Base-by-base conservation (phyloP, 225 moss, liverwort and hornwort genomes). In the Bryoerythrophyllum caledonicum region DNA sequence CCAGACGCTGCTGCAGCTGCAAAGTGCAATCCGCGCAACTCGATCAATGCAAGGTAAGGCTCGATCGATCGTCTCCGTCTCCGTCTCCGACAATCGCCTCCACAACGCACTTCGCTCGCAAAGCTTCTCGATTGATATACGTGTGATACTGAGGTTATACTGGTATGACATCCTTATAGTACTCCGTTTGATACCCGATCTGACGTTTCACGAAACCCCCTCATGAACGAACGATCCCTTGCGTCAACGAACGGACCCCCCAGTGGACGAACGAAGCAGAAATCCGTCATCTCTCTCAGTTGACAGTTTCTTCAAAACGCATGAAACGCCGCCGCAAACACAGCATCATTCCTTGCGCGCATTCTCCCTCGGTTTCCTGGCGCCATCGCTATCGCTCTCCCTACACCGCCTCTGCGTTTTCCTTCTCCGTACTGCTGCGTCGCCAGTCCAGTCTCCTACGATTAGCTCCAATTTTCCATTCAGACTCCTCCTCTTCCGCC, bases 391-490 rank as follows among this genome's bases (percentile, higher is more conserved):
- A 49, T 49, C 19, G 17, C 48, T 17, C 19, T 8, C 54, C 23
- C 3, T n/a, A 23, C 10, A 55, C 54, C 54, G 10, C 23, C 23
- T 2, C 54, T 10, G 23, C 3, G 0, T 57, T 27, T 17, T 43
- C 32, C 38, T 35, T 23, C 43, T 49, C 20, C 40, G 43, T 55
- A 6, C 25, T 75, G 72, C 74, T 60, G 62, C 71, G 48, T 71
- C 26, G 69, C 54, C 73, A 17, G 19, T 41, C 1, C 41, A 67
- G 35, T 57, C 20, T 16, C n/a, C 4, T 9, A 2, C 5, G 30
- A 80, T 77, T 70, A 60, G 71, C 74, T 74, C 55, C 27, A 74
- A 62, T 66, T 70, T 60, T 60, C 48, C 32, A 63, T 71, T 15
- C 27, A 21, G 51, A 73, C 28, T 23, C 54, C 20, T 46, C 20